A percentile compares a stretch with the other conserved stretches of the same genome.
Evolutionary conservation across 345 rosid genomes (phyloP).

Genomic region (Hibiscus mutabilis): DNA sequence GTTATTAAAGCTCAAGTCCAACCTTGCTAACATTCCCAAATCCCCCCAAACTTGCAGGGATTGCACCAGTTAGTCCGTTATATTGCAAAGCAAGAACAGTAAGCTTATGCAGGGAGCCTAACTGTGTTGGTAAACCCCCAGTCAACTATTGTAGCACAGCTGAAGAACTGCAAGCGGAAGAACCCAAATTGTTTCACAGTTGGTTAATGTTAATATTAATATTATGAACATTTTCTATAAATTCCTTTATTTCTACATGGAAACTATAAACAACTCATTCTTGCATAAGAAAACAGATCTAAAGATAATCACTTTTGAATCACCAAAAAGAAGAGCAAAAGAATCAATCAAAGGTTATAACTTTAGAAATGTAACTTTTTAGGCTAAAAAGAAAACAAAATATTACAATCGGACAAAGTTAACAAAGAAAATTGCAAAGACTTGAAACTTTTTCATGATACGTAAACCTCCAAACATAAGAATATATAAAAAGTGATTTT

Average conservation of each 20-base stretch:
- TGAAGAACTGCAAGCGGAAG: conserved; percentile 56
- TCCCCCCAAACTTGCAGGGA: conserved; percentile 86
- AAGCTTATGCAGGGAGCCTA: conserved; percentile 63
- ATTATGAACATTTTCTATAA: background rate
- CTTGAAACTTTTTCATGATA: background rate
- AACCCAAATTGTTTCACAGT: background rate
- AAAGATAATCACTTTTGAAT: background rate
- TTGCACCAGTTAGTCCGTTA: conserved; percentile 74
- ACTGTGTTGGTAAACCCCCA: conserved; percentile 69
- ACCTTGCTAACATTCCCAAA: conserved; percentile 46
- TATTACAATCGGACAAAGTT: background rate
- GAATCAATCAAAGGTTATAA: background rate
- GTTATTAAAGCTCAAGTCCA: conserved; percentile 72
- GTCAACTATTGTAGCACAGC: conserved; percentile 74
- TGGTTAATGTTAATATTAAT: background rate
- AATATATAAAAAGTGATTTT: background rate
- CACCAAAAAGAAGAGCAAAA: background rate
- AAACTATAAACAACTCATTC: background rate
- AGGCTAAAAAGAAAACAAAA: background rate
- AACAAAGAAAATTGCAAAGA: background rate
- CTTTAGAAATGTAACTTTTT: background rate
- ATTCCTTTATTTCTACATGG: background rate
- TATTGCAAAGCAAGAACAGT: conserved; percentile 68
- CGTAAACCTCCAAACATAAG: background rate
- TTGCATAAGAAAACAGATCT: background rate